Conservation (phyloP, 495 filamentous ascomycete species). For the Neurospora sp. region DNA sequence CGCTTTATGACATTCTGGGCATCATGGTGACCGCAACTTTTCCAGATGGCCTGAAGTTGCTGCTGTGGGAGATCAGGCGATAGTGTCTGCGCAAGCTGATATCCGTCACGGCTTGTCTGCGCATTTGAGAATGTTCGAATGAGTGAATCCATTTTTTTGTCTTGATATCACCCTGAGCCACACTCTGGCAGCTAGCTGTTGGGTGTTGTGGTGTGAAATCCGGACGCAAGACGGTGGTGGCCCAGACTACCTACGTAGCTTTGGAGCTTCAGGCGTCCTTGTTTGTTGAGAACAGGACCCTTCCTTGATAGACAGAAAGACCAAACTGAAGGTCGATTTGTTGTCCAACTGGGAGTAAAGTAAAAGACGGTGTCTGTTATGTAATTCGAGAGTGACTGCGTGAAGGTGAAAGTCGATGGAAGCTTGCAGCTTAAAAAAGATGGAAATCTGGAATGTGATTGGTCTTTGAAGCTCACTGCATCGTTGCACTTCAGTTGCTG, state of each 20-base stretch:
- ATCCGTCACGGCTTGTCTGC: constrained; percentile 46
- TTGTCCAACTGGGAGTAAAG: not conserved
- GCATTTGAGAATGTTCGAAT: constrained; percentile 49
- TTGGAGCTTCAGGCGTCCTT: not conserved
- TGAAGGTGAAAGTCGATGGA: not conserved
- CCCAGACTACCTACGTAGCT: not conserved
- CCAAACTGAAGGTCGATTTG: not conserved
- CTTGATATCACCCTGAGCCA: not conserved
- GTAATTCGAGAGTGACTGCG: not conserved
- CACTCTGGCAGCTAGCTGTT: not conserved
- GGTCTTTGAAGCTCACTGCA: not conserved
- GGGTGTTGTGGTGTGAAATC: not conserved
- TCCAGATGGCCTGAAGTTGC: constrained; percentile 53
- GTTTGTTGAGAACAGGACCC: not conserved
- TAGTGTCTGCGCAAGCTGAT: constrained; percentile 57
- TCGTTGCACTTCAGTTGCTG: not conserved
- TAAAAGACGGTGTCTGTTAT: not conserved
- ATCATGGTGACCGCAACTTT: constrained; percentile 46
- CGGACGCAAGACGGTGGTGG: not conserved
- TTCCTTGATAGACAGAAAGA: not conserved
- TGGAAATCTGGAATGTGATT: not conserved
- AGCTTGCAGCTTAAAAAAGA: not conserved
- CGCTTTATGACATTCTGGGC: constrained; percentile 49
- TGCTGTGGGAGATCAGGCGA: constrained; percentile 50
- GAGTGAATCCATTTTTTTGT: constrained; percentile 44